A percentile compares a stretch with the other conserved stretches of the same genome.
Conservation (phyloP, 306 rosid genomes). For the Oemleria cerasiformis region DNA sequence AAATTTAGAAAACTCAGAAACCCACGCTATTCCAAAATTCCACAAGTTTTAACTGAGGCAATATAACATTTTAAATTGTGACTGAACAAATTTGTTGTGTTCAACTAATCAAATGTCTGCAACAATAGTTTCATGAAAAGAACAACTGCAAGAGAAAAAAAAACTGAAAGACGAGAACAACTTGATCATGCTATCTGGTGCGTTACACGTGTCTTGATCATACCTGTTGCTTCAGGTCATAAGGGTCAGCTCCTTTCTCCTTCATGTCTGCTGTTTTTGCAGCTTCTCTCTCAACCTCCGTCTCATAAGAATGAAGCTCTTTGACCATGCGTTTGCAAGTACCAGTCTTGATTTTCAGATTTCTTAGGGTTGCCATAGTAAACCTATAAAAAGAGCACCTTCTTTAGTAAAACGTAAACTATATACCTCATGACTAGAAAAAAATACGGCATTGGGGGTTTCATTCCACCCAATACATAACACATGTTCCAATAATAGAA, state of each 20-base stretch:
- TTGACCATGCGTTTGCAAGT: slow-evolving; percentile 75
- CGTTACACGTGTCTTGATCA: background rate
- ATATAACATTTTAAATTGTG: background rate
- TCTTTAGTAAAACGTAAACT: background rate
- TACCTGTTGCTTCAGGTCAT: slow-evolving; percentile 93
- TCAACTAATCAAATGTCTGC: background rate
- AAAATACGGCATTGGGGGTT: background rate
- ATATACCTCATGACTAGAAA: background rate
- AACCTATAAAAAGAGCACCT: slow-evolving; percentile 19
- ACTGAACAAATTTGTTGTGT: background rate
- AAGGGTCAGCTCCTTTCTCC: slow-evolving; percentile 74
- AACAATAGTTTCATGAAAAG: background rate
- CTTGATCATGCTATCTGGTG: background rate
- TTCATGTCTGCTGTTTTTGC: slow-evolving; percentile 83
- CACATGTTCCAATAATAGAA: background rate
- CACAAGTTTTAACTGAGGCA: background rate
- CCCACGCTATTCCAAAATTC: background rate
- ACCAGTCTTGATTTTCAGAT: slow-evolving; percentile 69
- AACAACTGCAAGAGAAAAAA: background rate
- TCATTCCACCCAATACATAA: background rate
- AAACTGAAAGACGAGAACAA: background rate
- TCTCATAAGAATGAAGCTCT: slow-evolving; percentile 83
- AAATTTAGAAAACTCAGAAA: background rate
- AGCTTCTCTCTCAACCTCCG: slow-evolving; percentile 86
- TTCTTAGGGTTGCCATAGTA: slow-evolving; percentile 59